Conservation (phyloP, 306 rosid genomes). For the Pueraria montana region DNA sequence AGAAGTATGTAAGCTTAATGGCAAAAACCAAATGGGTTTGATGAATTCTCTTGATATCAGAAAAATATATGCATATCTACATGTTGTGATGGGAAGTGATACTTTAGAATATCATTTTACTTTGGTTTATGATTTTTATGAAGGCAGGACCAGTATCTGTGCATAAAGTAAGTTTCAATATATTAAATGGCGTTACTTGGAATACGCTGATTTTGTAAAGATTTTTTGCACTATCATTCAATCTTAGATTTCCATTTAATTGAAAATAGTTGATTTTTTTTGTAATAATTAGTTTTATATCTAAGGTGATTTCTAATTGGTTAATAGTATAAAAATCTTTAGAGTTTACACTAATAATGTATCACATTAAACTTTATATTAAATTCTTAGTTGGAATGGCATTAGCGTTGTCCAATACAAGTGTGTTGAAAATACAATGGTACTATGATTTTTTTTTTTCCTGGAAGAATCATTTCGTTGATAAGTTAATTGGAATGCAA, state of each 20-base stretch:
- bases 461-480: not conserved
- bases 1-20: too few relatives aligned
- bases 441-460: not conserved
- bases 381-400: slow-evolving; percentile 17
- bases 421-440: not conserved
- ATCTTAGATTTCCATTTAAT: not conserved
- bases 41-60: too few relatives aligned
- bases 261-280: not conserved
- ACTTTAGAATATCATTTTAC: too few relatives aligned
- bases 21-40: too few relatives aligned
- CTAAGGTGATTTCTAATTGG: too few relatives aligned
- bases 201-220: not conserved
- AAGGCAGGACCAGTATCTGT: too few relatives aligned
- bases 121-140: too few relatives aligned
- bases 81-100: too few relatives aligned
- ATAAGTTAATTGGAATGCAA: not conserved
- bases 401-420: not conserved
- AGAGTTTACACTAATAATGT: not conserved
- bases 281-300: too few relatives aligned
- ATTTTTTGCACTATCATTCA: not conserved
- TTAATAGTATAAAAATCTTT: not conserved
- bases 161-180: too few relatives aligned
- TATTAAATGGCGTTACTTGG: too few relatives aligned
- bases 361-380: not conserved
- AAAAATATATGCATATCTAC: too few relatives aligned